Base-by-base conservation (phyloP, 1,284 basidiomycete genomes). In the Ceratorhiza oryzae-sativae region DNA sequence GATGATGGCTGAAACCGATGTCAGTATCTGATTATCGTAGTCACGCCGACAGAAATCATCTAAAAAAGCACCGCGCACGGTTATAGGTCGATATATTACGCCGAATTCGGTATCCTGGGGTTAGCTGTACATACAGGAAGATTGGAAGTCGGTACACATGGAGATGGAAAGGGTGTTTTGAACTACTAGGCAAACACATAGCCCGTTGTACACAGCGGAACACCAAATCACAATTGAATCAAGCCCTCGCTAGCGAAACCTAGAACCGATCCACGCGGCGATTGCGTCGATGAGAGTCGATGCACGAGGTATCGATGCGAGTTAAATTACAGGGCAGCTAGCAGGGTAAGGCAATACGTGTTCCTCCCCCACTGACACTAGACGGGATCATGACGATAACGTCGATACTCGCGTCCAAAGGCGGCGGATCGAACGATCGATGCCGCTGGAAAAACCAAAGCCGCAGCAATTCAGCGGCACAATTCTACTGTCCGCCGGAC, bases 261-360 rank as follows among this genome's bases (percentile, higher is more conserved):
- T 36, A 39, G 55, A 23, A 41, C 34, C 55, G 34, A 58, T 23
- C 55, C 55, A 42, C 39, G 41, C 58, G 58, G 58, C 58, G 25
- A 60, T 60, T 45, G 55, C 10, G 58, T 45, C 58, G 58, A 60
- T 60, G 58, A 13, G 15, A n/a, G 39, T 60, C 58, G 58, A 60
- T 60, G 58, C 58, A 60, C 41, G 58, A 60, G 58, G 58, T 36
- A 60, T 60, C 58, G 58, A 60, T 60, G 58, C 58, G 58, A 60
- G 58, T 41, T 60, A 46, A 59, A 59, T 60, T 60, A 25, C 39
- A 60, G 39, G 58, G 58, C 20, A 42, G 13, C 58, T 60, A 60
- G 27, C 58, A 45, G 58, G 58, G 58, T 45, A 60, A 41, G 58
- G 58, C 23, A 60, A 45, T n/a, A 60, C 45, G 27, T 42, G 12